Evolutionary conservation across 495 filamentous ascomycete species (phyloP).

Genomic region (Pseudotulostoma volvatum): DNA sequence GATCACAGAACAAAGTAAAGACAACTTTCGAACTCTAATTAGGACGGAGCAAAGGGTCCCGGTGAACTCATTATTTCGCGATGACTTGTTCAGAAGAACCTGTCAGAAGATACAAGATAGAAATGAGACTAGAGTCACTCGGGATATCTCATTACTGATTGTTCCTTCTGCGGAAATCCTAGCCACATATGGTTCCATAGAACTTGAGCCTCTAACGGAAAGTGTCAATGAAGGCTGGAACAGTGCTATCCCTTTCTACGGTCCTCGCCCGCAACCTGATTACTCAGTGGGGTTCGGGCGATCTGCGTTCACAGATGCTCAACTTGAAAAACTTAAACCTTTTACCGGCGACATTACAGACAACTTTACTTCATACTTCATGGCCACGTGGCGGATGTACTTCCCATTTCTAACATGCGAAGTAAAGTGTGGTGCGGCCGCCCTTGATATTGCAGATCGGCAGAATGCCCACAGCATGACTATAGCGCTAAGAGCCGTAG

Average conservation of each 20-base stretch:
- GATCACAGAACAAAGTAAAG: conserved; percentile 14
- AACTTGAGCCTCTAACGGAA: conserved; percentile 21
- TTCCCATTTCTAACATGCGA: conserved; percentile 24
- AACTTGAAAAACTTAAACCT: conserved; percentile 20
- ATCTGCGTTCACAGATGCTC: conserved; percentile 23
- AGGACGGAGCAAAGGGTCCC: conserved; percentile 12
- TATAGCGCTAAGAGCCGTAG: conserved; percentile 13
- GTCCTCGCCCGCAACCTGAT: conserved; percentile 25
- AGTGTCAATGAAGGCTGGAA: conserved; percentile 29
- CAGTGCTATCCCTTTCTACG: conserved; percentile 16
- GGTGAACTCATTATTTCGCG: conserved; percentile 19
- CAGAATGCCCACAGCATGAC: conserved; percentile 23
- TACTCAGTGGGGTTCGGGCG: conserved; percentile 26
- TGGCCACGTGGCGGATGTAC: conserved; percentile 13
- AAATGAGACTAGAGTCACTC: conserved; percentile 23
- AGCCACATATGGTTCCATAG: conserved; percentile 9
- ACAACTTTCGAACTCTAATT: conserved; percentile 16
- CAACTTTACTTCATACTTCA: background rate
- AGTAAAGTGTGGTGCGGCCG: conserved; percentile 19
- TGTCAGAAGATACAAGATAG: conserved; percentile 8
- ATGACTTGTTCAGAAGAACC: conserved; percentile 16
- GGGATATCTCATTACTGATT: conserved; percentile 24
- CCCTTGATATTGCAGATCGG: conserved; percentile 18
- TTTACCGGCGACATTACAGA: background rate
- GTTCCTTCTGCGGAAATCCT: conserved; percentile 21